phyloP scores from a whole-genome alignment of 1,284 basidiomycete species.

The Papiliotrema nemorosa region DNA sequence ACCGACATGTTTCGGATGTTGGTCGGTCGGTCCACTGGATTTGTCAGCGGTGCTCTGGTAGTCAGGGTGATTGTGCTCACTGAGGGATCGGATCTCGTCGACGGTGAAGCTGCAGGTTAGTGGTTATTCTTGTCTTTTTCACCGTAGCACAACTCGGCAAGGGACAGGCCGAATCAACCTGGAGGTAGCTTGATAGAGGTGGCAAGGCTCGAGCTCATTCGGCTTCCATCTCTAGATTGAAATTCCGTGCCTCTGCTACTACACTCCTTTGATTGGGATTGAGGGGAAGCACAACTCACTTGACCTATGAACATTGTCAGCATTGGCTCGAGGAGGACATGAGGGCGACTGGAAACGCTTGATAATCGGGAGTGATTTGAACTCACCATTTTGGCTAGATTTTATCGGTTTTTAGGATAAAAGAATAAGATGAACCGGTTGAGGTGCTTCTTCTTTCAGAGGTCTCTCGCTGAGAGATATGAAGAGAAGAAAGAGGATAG shows the following conservation, averaged over 20 bases:
- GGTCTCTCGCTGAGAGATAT: background rate
- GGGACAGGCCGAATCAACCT: background rate
- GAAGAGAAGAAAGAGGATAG: background rate
- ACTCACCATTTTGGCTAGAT: constrained; percentile 44
- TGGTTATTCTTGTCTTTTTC: background rate
- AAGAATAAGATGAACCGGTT: background rate
- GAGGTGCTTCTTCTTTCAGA: background rate
- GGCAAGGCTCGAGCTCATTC: background rate
- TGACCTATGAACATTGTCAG: constrained; percentile 34
- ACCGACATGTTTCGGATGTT: constrained; percentile 89
- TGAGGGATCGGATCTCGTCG: constrained; percentile 76
- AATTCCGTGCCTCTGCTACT: too few relatives aligned
- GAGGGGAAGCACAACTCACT: constrained; percentile 28
- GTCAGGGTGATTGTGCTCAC: too few relatives aligned
- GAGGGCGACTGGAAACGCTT: background rate
- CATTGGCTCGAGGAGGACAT: constrained; percentile 13
- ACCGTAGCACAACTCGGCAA: background rate
- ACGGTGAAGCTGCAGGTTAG: constrained; percentile 50
- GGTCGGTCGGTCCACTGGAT: constrained; percentile 35
- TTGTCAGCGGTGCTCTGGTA: constrained; percentile 11
- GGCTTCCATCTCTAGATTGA: too few relatives aligned
- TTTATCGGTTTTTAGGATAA: constrained; percentile 18
- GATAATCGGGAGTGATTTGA: background rate
- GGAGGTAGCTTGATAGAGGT: background rate
- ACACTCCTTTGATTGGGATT: background rate